Evolutionary conservation across 257 asterid genomes (phyloP), one percentile per base, ranked within the genome.

Genomic region (Solanum acaule): DNA sequence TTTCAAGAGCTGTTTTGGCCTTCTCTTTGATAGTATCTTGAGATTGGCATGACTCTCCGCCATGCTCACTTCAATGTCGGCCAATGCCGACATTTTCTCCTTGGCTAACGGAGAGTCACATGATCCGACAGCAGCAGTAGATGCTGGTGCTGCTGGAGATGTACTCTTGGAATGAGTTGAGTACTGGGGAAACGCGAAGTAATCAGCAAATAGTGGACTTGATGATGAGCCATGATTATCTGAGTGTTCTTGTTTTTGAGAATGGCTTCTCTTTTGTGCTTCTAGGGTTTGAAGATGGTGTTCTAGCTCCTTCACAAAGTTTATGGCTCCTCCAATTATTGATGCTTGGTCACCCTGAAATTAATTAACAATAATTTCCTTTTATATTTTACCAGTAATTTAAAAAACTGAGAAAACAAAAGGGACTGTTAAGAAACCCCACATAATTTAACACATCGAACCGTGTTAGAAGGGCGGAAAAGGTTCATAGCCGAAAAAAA

Each of bases 271-370:
- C 68, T 86, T 91, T 65, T 87, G 93, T 18, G 92, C 89, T 31
- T 93, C 93, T 40, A 93, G 91, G 87, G 90, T 91, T 91, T 94
- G 96, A 79, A 94, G 93, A 27, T 93, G 94, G 72, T 96, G 99
- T 73, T 96, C 99, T 0, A 96, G 94, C 88, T 96, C 98, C 90
- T 96, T 96, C 83, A 95, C 98, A 61, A 90, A 96, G 37, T 96
- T 95, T 22, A 96, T 96, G 49, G 98, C 99, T 31, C 98, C 98
- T 9, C 95, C 98, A 37, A 95, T 93, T 15, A 95, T 96, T 72
- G 99, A 96, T 61, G 99, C 99, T 92, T 96, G 99, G 92, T 96
- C 99, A 16, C 98, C 98, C 98, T 96, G 90, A 73, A 79, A 35
- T 56, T 67, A 83, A 52, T n/a, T 12, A 16, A 3, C 25, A 59